These are phyloP conservation scores for Salisapilia sapeloensis DNA, from an alignment of 352 stramenopile genomes.

Conservation along the genomic window DNA sequence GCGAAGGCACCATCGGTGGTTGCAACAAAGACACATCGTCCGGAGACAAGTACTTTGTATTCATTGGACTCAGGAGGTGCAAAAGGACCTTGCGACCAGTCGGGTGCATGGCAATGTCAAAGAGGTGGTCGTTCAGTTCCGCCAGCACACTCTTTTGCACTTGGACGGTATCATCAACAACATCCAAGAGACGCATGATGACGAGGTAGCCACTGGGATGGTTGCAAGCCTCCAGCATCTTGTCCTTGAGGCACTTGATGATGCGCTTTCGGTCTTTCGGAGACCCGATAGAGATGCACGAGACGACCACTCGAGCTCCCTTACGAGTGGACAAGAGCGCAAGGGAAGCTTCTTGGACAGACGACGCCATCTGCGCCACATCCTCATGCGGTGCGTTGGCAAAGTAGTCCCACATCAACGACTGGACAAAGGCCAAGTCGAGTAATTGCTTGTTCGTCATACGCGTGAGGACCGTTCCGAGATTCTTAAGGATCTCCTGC, in stretches of 20 bases:
- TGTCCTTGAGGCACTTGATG: constrained; percentile 84
- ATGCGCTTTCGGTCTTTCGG: constrained; percentile 86
- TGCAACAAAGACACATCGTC: constrained; percentile 63
- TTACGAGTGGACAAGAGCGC: constrained; percentile 77
- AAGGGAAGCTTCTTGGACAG: constrained; percentile 71
- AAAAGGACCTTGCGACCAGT: constrained; percentile 66
- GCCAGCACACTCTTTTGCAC: constrained; percentile 81
- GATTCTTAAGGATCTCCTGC: constrained; percentile 49
- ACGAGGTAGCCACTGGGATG: constrained; percentile 83
- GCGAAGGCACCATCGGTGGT: constrained; percentile 48
- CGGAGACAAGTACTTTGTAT: constrained; percentile 68
- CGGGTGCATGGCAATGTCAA: constrained; percentile 48
- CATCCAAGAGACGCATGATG: constrained; percentile 78
- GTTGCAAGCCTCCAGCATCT: constrained; percentile 77
- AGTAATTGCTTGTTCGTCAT: constrained; percentile 85
- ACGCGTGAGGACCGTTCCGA: constrained; percentile 53
- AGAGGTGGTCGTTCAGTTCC: constrained; percentile 62
- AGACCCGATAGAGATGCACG: constrained; percentile 60
- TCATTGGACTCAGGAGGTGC: constrained; percentile 59
- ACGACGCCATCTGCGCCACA: constrained; percentile 73
- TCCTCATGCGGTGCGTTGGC: constrained; percentile 58
- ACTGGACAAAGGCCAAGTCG: constrained; percentile 76
- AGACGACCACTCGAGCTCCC: constrained; percentile 74
- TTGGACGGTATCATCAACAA: constrained; percentile 82
- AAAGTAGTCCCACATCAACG: constrained; percentile 83